phyloP scores from a whole-genome alignment of 2,329 filamentous ascomycete species.

The Cladosporium sp. region DNA sequence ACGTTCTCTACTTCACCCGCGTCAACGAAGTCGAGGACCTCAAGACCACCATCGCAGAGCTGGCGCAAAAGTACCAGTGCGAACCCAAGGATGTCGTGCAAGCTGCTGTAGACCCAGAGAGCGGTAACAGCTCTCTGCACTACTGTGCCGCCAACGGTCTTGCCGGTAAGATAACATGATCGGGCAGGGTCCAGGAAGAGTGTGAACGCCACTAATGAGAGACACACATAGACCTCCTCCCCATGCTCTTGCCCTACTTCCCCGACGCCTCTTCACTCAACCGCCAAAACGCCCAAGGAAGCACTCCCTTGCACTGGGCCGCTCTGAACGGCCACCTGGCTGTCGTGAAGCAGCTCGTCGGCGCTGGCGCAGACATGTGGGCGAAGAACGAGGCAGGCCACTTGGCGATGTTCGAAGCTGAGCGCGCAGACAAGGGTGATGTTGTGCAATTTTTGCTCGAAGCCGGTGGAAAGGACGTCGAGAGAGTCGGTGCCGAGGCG shows the following conservation, averaged over 20 bases:
- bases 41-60: constrained; percentile 51
- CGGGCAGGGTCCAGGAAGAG: neutral
- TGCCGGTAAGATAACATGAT: constrained; percentile 48
- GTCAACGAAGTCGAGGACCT: constrained; percentile 71
- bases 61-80: constrained; percentile 60
- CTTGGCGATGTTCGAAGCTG: constrained; percentile 51
- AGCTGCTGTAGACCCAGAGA: constrained; percentile 67
- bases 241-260: constrained; percentile 16
- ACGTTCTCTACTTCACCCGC: constrained; percentile 83
- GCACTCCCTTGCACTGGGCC: constrained; percentile 92
- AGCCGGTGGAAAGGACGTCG: constrained; percentile 40
- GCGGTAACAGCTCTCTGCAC: constrained; percentile 76
- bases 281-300: constrained; percentile 72
- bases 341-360: constrained; percentile 71
- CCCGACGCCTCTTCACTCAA: constrained; percentile 54
- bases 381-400: constrained; percentile 81
- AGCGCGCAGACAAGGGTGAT: constrained; percentile 46
- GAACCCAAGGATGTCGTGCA: constrained; percentile 61
- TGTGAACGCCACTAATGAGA: neutral
- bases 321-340: constrained; percentile 82
- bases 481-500: constrained; percentile 23
- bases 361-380: constrained; percentile 70
- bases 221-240: constrained; percentile 16
- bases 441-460: constrained; percentile 47
- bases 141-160: constrained; percentile 93